A percentile compares a stretch with the other conserved stretches of the same genome.
These are phyloP conservation scores for Hypholoma sublateritium DNA, from an alignment of 768 basidiomycete species.

Conservation along the genomic window DNA sequence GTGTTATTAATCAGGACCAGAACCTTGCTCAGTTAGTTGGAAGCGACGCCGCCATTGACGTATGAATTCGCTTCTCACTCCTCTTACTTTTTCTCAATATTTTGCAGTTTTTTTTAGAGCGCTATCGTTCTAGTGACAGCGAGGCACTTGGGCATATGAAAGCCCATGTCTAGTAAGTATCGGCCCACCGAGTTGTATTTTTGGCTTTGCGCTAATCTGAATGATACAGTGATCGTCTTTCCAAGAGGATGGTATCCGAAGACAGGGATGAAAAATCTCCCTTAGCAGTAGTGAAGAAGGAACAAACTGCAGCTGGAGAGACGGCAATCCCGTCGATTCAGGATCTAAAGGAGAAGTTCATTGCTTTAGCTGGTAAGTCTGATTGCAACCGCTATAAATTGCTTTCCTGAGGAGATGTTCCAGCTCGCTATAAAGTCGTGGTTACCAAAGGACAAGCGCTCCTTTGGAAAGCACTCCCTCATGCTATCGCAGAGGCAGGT, in stretches of 20 bases:
- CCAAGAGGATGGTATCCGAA: neutral
- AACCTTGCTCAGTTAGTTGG: neutral
- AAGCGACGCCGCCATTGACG: neutral
- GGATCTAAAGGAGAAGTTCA: neutral
- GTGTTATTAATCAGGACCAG: slow-evolving; percentile 2
- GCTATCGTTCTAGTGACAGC: neutral
- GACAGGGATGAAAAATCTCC: neutral
- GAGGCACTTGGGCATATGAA: neutral
- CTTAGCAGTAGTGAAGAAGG: neutral
- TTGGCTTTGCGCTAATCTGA: neutral
- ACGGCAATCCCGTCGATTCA: too few relatives aligned
- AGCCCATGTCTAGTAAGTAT: slow-evolving; percentile 3
- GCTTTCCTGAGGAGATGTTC: neutral
- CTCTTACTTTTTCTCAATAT: neutral
- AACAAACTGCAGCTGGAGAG: neutral
- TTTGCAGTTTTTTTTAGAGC: slow-evolving; percentile 1
- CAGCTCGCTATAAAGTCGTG: neutral
- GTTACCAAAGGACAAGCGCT: neutral
- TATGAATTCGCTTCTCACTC: neutral
- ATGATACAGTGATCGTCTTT: neutral
- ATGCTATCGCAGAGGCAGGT: neutral
- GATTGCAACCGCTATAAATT: neutral
- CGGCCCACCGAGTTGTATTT: neutral
- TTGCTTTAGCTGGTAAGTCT: neutral
- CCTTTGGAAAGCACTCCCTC: neutral